Evolutionary conservation across 2,329 filamentous ascomycete genomes (phyloP).

Genomic region (Apiospora aurea): DNA sequence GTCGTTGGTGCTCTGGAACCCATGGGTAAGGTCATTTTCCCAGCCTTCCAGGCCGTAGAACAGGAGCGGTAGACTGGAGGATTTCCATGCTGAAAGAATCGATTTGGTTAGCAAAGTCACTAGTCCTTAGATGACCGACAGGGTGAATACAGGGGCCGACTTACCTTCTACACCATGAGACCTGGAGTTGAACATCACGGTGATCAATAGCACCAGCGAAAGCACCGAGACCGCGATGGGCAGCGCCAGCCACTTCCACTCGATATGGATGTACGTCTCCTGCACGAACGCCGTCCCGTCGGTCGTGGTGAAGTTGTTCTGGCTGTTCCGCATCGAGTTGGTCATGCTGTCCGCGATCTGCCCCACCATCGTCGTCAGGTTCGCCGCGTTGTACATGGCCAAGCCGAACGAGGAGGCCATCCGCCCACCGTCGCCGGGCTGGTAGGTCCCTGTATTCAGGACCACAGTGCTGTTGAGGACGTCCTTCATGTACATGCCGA

Average conservation of each 20-base stretch:
- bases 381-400: constrained; percentile 17
- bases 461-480: constrained; percentile 21
- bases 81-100: constrained; percentile 23
- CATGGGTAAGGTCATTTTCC: not conserved
- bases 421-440: constrained; percentile 20
- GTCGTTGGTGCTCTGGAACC: not conserved
- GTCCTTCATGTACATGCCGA: constrained; percentile 18
- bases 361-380: constrained; percentile 15
- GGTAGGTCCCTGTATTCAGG: not conserved
- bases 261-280: constrained; percentile 27
- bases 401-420: constrained; percentile 26
- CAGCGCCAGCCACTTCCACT: constrained; percentile 27
- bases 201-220: constrained; percentile 24
- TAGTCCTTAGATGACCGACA: too few species aligned
- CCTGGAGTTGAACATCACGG: not conserved
- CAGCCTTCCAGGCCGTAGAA: constrained; percentile 27
- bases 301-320: constrained; percentile 23
- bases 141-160: not conserved
- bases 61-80: constrained; percentile 27
- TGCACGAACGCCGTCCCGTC: constrained; percentile 9
- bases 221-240: constrained; percentile 26
- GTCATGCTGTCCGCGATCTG: constrained; percentile 28
- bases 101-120: not conserved
- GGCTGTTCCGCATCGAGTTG: constrained; percentile 26
- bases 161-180: constrained; percentile 17